These are phyloP conservation scores for Aspergillus tamarii DNA, from an alignment of 2,329 filamentous ascomycete species.

Conservation along the genomic window DNA sequence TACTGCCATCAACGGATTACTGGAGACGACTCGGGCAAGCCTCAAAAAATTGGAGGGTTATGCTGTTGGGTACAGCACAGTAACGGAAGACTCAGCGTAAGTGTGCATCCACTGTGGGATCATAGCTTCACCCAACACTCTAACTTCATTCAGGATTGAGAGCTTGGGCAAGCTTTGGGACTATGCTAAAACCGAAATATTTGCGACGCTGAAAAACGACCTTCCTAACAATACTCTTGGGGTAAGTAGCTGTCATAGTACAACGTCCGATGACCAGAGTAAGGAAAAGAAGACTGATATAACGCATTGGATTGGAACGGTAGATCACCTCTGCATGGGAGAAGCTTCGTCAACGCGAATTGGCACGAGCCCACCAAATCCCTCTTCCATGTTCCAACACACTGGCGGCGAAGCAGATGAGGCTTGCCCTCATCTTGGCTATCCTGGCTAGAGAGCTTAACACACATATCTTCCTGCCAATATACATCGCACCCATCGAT, in stretches of 20 bases:
- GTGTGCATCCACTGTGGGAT: background rate
- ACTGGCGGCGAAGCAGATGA: background rate
- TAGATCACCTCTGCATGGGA: background rate
- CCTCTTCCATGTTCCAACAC: background rate
- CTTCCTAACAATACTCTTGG: background rate
- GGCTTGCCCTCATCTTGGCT: background rate
- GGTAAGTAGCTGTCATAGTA: background rate
- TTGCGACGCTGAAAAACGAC: background rate
- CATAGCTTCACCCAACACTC: background rate
- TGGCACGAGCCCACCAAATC: background rate
- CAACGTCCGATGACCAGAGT: background rate
- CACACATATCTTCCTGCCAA: background rate
- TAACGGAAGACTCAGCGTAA: background rate
- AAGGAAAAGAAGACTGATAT: background rate
- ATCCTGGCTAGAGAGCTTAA: background rate
- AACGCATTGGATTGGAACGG: background rate
- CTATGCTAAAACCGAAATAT: background rate
- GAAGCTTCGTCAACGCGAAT: background rate
- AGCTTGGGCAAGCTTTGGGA: background rate
- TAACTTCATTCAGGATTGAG: background rate
- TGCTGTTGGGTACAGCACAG: rapidly evolving
- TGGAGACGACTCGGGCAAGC: background rate
- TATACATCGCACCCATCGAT: background rate
- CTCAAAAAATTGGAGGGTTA: background rate
- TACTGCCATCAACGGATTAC: background rate